Base-by-base conservation (phyloP, 768 basidiomycete species). In the Boletus pseudopeckii region DNA sequence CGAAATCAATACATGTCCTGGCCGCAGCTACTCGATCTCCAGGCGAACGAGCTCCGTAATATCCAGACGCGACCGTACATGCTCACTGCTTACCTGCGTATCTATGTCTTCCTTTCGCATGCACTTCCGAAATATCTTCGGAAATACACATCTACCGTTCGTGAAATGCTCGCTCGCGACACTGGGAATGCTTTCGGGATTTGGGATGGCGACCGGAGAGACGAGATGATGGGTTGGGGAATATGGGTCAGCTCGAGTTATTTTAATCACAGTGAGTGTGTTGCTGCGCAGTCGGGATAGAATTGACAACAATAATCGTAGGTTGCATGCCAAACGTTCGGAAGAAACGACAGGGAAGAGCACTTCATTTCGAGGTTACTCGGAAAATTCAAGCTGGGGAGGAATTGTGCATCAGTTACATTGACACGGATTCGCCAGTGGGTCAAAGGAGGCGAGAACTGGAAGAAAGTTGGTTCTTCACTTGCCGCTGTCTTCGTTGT, bases 111-210 rank as follows among this genome's bases (percentile, higher is more conserved):
- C 59, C 67, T 86, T 42, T 70, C 73, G 26, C 70, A 74, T 38
- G 63, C 72, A 37, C 63, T 77, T 28, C 53, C 58, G 11, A 45
- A 62, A 48, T 42, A 64, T 20, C 66, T 75, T 14, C 55, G 53
- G 43, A 59, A 61, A 48, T 80, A 74, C 47, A 63, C 79, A 5
- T 75, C 72, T 10, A 74, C 75, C 9, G 74, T 82, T 32, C 79
- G 85, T n/a, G 76, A 72, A 2, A 69, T 84, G 10, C 69, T 86
- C 17, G 76, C 76, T 15, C 77, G 85, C 13, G 84, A 86, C 54
- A 76, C 79, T 22, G 84, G 85, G 20, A 87, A 87, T 56, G 77
- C 82, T 8, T 87, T 88, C 55, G 86, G 85, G 15, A 77, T 88
- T 43, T 87, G 82, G 81, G 83, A 86, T 55, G 63, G 78, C 65